phyloP scores from a whole-genome alignment of 306 rosid genomes.

The Lotus japonicus region DNA sequence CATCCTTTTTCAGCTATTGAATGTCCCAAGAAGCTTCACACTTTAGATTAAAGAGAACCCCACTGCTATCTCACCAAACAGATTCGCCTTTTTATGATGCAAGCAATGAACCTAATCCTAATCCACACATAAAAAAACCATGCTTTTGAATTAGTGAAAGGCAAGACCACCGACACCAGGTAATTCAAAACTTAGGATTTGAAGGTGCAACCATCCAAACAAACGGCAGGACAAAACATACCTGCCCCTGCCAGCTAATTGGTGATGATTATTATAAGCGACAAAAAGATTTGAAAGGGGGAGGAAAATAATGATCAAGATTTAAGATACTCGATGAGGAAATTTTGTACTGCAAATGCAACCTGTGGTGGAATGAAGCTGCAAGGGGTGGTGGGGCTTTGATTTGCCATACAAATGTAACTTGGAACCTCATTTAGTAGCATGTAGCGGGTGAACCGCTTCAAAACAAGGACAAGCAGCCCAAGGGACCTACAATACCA shows the following conservation, averaged over 20 bases:
- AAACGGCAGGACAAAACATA: constrained; percentile 49
- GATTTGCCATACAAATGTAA: constrained; percentile 28
- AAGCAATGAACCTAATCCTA: too few species aligned
- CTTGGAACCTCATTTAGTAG: constrained; percentile 23
- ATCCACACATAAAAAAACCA: neutral
- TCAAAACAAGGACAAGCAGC: constrained; percentile 27
- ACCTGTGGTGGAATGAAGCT: constrained; percentile 37
- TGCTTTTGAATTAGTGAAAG: neutral
- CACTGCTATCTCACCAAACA: constrained; percentile 24
- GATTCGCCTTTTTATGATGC: constrained; percentile 25
- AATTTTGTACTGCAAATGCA: constrained; percentile 18
- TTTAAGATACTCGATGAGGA: constrained; percentile 10
- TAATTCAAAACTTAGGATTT: constrained; percentile 30
- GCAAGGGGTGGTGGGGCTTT: constrained; percentile 32
- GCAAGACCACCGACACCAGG: constrained; percentile 49
- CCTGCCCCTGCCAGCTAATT: constrained; percentile 79
- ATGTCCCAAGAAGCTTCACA: constrained; percentile 9
- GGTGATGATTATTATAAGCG: constrained; percentile 36
- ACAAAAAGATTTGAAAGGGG: constrained; percentile 28
- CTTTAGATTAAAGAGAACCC: constrained; percentile 7
- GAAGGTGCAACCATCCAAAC: constrained; percentile 31
- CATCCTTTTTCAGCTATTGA: neutral
- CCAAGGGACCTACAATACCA: constrained; percentile 21
- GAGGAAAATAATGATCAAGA: neutral
- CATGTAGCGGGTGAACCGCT: constrained; percentile 30